phyloP scores from a whole-genome alignment of 805 yeast species.

The Ogataea nakhonphanomensis region DNA sequence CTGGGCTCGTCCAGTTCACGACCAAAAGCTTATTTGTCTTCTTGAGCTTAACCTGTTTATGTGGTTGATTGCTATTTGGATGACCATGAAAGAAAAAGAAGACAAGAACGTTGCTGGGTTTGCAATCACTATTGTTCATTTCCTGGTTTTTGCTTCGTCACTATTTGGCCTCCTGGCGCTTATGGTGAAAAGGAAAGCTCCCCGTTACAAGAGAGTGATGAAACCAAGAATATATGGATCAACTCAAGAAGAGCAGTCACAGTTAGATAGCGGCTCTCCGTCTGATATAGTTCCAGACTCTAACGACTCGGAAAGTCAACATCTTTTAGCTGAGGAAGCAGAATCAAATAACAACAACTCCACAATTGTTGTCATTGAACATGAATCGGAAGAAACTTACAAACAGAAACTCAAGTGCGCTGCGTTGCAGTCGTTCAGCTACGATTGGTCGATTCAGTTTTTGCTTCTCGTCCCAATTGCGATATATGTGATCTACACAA shows the following conservation, averaged over 20 bases:
- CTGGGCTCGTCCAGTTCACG: conserved; percentile 47
- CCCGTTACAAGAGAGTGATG: conserved; percentile 18
- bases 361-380: conserved; percentile 24
- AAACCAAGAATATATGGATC: conserved; percentile 24
- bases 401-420: conserved; percentile 26
- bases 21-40: conserved; percentile 56
- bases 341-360: conserved; percentile 10
- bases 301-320: conserved; percentile 23
- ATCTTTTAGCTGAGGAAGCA: conserved; percentile 13
- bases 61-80: conserved; percentile 55
- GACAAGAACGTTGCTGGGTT: conserved; percentile 55
- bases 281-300: conserved; percentile 3
- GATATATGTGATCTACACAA: conserved; percentile 49
- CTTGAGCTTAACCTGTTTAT: conserved; percentile 50
- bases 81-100: conserved; percentile 46
- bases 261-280: conserved; percentile 11
- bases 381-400: conserved; percentile 27
- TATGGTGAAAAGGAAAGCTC: conserved; percentile 31
- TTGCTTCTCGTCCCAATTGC: conserved; percentile 64
- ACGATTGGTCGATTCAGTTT: conserved; percentile 82
- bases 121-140: conserved; percentile 43
- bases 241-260: conserved; percentile 12
- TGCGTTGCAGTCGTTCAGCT: conserved; percentile 47
- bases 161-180: conserved; percentile 52
- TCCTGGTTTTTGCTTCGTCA: conserved; percentile 44